Evolutionary conservation across 306 rosid species (phyloP), one percentile per base, ranked within the genome.

Genomic region (Senna tora): DNA sequence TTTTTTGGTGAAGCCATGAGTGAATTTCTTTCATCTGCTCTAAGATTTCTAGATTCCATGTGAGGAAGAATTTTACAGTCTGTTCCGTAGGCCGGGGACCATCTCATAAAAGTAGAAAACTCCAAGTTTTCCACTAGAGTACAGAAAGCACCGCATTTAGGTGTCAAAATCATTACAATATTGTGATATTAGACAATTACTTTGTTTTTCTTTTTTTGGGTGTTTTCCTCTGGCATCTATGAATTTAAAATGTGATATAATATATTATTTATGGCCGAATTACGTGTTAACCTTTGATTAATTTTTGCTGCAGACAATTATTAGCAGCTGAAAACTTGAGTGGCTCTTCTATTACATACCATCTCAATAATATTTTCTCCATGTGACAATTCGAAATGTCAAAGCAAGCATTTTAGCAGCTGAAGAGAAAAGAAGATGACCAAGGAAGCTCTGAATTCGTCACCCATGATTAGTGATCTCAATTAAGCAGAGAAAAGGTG

Each of bases 41-140:
- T 8, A 36, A 47, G 10, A 14, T 57, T 65, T 54, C 75, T 16
- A 51, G 22, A 54, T 71, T 69, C 80, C 83, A 88, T 80, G 88
- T 79, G 89, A 84, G 73, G 81, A 79, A 82, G 80, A 80, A 79
- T 82, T 78, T 89, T 92, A 91, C 92, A 89, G 88, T 75, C 91
- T 91, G 97, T 88, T 73, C 22, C 77, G 66, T 63, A 69, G 71
- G 78, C 69, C 73, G 76, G 80, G 89, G 94, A 83, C 96, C 93
- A 84, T 78, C 75, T 55, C 47, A 76, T 79, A 84, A 85, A 88
- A 80, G 59, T 82, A 81, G 82, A 84, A 85, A 88, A 81, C 64
- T 85, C 91, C 92, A 91, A 87, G 63, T 13, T 73, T 77, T 82
- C 74, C 71, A 69, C 59, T 82, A 83, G 69, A 83, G 67, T 77